These are phyloP conservation scores for Rosa rugosa DNA, from an alignment of 306 rosid species.

Conservation along the genomic window DNA sequence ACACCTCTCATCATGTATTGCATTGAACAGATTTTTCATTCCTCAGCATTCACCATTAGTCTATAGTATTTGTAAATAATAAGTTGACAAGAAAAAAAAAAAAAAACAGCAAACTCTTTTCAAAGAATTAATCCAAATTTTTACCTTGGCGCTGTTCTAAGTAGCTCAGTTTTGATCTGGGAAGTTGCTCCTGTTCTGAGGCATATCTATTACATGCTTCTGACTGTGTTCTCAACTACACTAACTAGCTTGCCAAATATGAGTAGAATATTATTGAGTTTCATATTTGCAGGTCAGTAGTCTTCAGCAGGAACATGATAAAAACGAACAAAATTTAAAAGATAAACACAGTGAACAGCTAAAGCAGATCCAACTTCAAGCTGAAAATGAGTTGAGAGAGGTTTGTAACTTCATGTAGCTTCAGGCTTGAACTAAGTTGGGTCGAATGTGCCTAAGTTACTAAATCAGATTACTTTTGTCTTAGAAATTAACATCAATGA, in stretches of 20 bases:
- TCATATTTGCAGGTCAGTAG: constrained; percentile 55
- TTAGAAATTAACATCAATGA: constrained; percentile 61
- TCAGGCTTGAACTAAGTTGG: constrained; percentile 1
- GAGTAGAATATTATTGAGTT: constrained; percentile 16
- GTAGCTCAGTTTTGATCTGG: neutral
- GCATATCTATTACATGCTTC: neutral
- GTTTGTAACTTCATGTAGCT: constrained; percentile 28
- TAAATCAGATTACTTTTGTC: constrained; percentile 18
- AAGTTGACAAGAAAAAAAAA: neutral
- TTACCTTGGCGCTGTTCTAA: neutral
- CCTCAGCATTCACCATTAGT: neutral
- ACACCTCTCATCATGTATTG: neutral
- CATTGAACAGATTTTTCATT: neutral
- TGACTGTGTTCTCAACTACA: constrained; percentile 1
- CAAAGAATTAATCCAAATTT: neutral
- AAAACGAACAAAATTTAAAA: constrained; percentile 50
- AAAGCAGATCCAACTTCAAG: constrained; percentile 55
- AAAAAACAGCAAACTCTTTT: neutral
- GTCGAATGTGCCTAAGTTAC: constrained; percentile 18
- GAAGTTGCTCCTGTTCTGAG: neutral
- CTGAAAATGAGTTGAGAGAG: constrained; percentile 84
- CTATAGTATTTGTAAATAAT: neutral
- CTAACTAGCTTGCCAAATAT: neutral
- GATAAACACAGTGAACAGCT: constrained; percentile 61
- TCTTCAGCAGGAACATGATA: constrained; percentile 64